phyloP scores from a whole-genome alignment of 257 asterid genomes.

The Solanum appendiculatum region DNA sequence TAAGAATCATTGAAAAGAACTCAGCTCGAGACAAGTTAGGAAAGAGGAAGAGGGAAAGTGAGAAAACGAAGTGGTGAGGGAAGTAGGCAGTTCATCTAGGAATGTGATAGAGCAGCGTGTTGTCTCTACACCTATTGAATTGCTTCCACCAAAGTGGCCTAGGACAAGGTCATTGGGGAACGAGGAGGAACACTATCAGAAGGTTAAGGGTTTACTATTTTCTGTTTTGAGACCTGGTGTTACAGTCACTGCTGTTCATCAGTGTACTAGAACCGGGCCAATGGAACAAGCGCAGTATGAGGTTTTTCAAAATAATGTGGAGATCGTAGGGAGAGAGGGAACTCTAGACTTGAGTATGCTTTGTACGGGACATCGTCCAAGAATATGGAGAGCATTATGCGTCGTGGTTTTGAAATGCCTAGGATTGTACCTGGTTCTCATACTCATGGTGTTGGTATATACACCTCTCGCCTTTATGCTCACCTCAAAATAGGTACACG shows the following conservation, averaged over 20 bases:
- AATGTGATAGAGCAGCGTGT: too few relatives aligned
- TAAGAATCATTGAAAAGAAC: slow-evolving; percentile 14
- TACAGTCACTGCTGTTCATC: slow-evolving; percentile 33
- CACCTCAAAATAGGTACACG: slow-evolving; percentile 38
- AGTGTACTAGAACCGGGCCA: slow-evolving; percentile 22
- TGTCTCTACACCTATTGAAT: slow-evolving; percentile 7
- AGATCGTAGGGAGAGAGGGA: slow-evolving; percentile 39
- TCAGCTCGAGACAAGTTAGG: slow-evolving; percentile 9
- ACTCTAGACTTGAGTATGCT: slow-evolving; percentile 34
- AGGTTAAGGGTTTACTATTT: slow-evolving; percentile 23
- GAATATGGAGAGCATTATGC: slow-evolving; percentile 45
- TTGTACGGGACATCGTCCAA: slow-evolving; percentile 63
- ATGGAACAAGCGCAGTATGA: slow-evolving; percentile 28
- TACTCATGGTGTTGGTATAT: slow-evolving; percentile 38
- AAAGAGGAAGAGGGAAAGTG: background rate
- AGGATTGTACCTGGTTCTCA: slow-evolving; percentile 5
- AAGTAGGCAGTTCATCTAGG: slow-evolving; percentile 13
- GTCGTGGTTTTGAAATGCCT: slow-evolving; percentile 39
- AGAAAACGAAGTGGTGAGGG: too few relatives aligned
- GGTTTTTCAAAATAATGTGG: slow-evolving; percentile 35
- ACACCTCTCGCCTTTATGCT: slow-evolving; percentile 32
- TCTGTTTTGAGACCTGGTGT: slow-evolving; percentile 22
- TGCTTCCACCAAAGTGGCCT: slow-evolving; percentile 43
- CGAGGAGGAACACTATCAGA: slow-evolving; percentile 9
- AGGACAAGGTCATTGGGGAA: slow-evolving; percentile 24